Percentiles rank a stretch among this genome's conserved stretches.
These are phyloP conservation scores for Panellus pusillus DNA, from an alignment of 768 basidiomycete species.

Conservation along the genomic window DNA sequence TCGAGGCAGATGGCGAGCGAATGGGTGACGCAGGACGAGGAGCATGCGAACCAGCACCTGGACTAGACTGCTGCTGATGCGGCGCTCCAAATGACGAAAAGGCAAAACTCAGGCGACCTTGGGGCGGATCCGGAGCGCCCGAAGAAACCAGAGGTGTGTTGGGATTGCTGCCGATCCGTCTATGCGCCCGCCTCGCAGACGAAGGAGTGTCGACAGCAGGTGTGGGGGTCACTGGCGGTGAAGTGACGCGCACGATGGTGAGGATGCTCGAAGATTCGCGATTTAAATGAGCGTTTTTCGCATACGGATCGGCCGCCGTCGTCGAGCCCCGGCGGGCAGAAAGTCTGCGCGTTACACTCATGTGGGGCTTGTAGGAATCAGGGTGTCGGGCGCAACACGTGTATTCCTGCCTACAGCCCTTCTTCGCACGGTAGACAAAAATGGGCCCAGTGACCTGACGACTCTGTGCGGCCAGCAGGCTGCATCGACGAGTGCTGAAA, in stretches of 20 bases:
- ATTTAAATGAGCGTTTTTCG: slow-evolving; percentile 47
- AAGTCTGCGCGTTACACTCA: slow-evolving; percentile 34
- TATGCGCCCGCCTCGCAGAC: slow-evolving; percentile 30
- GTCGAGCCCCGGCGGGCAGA: slow-evolving; percentile 65
- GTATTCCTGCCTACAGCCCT: not conserved
- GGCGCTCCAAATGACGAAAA: slow-evolving; percentile 56
- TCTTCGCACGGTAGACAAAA: slow-evolving; percentile 4
- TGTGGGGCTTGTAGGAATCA: not conserved
- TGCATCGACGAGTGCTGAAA: not conserved
- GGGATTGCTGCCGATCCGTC: slow-evolving; percentile 33
- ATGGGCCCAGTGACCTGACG: not conserved
- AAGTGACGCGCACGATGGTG: slow-evolving; percentile 71
- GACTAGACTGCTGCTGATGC: slow-evolving; percentile 26
- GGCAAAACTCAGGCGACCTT: slow-evolving; percentile 58
- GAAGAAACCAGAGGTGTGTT: slow-evolving; percentile 26
- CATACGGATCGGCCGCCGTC: slow-evolving; percentile 69
- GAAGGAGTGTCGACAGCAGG: slow-evolving; percentile 26
- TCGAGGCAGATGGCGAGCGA: slow-evolving; percentile 33
- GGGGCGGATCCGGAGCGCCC: slow-evolving; percentile 20
- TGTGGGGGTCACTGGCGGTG: slow-evolving; percentile 30
- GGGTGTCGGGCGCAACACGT: not conserved
- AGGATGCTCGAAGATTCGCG: slow-evolving; percentile 62
- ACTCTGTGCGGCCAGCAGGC: not conserved
- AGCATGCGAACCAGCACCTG: slow-evolving; percentile 34
- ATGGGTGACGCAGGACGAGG: slow-evolving; percentile 51